A percentile compares a stretch with the other conserved stretches of the same genome.
These are phyloP conservation scores for Neofusicoccum laricinum DNA, from an alignment of 2,329 filamentous ascomycete species.

Conservation along the genomic window DNA sequence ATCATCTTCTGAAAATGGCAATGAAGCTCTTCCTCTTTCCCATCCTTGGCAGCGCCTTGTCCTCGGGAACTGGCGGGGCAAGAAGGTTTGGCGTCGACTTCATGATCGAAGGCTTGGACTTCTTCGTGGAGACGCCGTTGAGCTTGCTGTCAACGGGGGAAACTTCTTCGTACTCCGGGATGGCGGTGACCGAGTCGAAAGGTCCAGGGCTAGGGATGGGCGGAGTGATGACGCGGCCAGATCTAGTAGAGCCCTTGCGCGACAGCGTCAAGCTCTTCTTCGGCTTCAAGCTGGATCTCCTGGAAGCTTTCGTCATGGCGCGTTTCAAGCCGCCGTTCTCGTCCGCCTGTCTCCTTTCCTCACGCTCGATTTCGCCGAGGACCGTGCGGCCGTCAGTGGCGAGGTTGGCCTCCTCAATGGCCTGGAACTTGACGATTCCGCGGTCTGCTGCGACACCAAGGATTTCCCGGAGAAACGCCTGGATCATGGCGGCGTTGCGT, in stretches of 20 bases:
- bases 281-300: slow-evolving; percentile 29
- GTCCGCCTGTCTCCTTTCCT: slow-evolving; percentile 46
- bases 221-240: slow-evolving; percentile 28
- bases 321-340: slow-evolving; percentile 42
- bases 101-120: slow-evolving; percentile 13
- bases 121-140: slow-evolving; percentile 22
- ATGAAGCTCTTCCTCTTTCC: slow-evolving; percentile 49
- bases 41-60: slow-evolving; percentile 33
- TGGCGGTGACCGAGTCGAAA: slow-evolving; percentile 34
- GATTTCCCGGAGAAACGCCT: slow-evolving; percentile 69
- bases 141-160: slow-evolving; percentile 23
- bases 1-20: slow-evolving; percentile 40
- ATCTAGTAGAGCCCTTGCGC: slow-evolving; percentile 30
- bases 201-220: slow-evolving; percentile 33
- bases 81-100: slow-evolving; percentile 18
- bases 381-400: slow-evolving; percentile 70
- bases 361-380: slow-evolving; percentile 63
- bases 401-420: slow-evolving; percentile 68
- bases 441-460: slow-evolving; percentile 64
- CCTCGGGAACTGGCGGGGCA: slow-evolving; percentile 32
- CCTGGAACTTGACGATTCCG: slow-evolving; percentile 70
- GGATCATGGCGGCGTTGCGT: slow-evolving; percentile 74
- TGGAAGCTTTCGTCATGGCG: slow-evolving; percentile 37
- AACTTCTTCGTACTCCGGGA: slow-evolving; percentile 18
- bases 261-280: slow-evolving; percentile 38